A percentile compares a stretch with the other conserved stretches of the same genome.
Conservation (phyloP, 2,329 filamentous ascomycete species). For the Penicillium sp. region DNA sequence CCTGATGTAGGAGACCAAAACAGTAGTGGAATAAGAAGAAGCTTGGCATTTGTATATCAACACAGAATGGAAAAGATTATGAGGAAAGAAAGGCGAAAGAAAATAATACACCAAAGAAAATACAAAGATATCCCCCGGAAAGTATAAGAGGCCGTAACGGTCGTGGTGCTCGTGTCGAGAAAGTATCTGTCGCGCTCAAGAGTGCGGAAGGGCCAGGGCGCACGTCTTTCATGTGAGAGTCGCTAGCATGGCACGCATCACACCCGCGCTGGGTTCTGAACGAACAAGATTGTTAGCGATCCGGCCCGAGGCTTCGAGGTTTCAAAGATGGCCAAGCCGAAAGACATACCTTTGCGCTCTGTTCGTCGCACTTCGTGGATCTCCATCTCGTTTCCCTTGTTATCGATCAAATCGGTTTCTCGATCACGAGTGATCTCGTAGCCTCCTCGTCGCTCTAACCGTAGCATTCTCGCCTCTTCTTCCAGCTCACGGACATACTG, state of each 20-base stretch:
- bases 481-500: constrained; percentile 68
- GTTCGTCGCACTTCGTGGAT: constrained; percentile 60
- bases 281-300: constrained; percentile 7
- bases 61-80: neutral
- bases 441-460: constrained; percentile 47
- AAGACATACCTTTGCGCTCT: constrained; percentile 77
- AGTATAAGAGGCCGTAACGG: neutral
- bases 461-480: constrained; percentile 55
- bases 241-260: constrained; percentile 64
- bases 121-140: constrained; percentile 6
- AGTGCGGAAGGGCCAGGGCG: too few relatives aligned
- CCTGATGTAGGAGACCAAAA: constrained; percentile 12
- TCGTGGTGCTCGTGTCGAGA: too few relatives aligned
- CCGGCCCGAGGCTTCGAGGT: neutral
- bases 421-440: constrained; percentile 27
- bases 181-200: too few relatives aligned
- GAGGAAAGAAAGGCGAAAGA: neutral
- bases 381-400: constrained; percentile 43
- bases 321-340: neutral
- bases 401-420: constrained; percentile 30
- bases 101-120: constrained; percentile 8
- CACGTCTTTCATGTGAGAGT: constrained; percentile 54
- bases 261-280: constrained; percentile 56
- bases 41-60: neutral
- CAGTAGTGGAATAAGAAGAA: too few relatives aligned